Evolutionary conservation across 2,329 filamentous ascomycete genomes (phyloP), one percentile per base, ranked within the genome.

Genomic region (Calonectria naviculata): DNA sequence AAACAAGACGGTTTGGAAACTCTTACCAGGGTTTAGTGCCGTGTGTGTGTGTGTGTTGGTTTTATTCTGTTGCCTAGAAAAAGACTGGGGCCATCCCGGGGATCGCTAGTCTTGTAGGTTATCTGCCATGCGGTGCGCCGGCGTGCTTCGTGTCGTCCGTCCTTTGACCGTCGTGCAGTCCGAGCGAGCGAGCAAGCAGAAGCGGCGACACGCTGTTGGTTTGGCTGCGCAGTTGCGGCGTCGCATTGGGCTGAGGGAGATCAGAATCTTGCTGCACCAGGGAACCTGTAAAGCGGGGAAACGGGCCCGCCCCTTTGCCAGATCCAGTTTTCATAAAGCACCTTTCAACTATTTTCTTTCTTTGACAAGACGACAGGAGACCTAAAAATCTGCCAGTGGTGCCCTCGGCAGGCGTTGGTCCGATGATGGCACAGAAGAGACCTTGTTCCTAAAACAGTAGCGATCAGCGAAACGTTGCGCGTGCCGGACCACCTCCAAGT

Each of bases 11-110:
- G 38, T 38, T 34, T 36, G 52, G 47, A 46, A 34, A 41, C 6
- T n/a, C 38, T 3, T 5, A 63, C 21, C 65, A 34, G 65, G 36
- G 31, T 52, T 34, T 36, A 34, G 46, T 24, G 19, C n/a, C 21
- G n/a, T n/a, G n/a, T 21, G 28, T 36, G 36, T 21, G 29, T 21
- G 36, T 17, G 19, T n/a, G 12, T 38, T 13, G 31, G 34, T 28
- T 44, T 68, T 75, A 67, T 62, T 62, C 71, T 76, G 75, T 67
- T 76, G 73, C 75, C 73, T 76, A 58, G 24, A n/a, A 34, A 70
- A 58, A 34, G 19, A 64, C 42, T 64, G 56, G 68, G 64, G 13
- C 47, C n/a, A 7, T 26, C 36, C 29, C 38, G 54, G 47, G 58
- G 44, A 62, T 61, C 52, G 52, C 34, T 58, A 58, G 31, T 15